Percentiles rank a stretch among this genome's conserved stretches.
These are phyloP conservation scores for Heliamphora exappendiculata DNA, from an alignment of 148 eudicot genomes.

Conservation along the genomic window DNA sequence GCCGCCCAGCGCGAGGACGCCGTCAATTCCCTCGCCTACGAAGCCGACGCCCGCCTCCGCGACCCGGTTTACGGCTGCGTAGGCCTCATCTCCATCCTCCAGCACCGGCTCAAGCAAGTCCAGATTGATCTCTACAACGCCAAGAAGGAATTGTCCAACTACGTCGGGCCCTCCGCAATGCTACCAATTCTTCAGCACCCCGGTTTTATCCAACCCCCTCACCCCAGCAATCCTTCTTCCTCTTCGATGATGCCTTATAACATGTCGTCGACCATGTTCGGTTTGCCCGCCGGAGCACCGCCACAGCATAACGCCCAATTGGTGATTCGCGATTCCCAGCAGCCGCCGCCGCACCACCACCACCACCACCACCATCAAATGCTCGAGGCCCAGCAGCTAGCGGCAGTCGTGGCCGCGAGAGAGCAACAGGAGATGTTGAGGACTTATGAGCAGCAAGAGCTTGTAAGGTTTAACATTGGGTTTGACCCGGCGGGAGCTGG, in stretches of 20 bases:
- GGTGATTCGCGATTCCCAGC: constrained; percentile 29
- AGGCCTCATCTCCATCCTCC: constrained; percentile 60
- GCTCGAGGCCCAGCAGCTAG: constrained; percentile 51
- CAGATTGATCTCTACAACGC: constrained; percentile 42
- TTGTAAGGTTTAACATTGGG: constrained; percentile 31
- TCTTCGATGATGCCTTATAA: constrained; percentile 26
- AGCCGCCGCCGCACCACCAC: constrained; percentile 28
- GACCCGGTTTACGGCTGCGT: constrained; percentile 91
- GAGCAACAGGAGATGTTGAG: constrained; percentile 55
- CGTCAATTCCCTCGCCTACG: constrained; percentile 67
- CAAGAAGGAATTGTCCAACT: constrained; percentile 51
- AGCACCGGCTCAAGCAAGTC: constrained; percentile 51
- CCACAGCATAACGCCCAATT: constrained; percentile 19
- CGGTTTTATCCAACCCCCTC: constrained; percentile 20
- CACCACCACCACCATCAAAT: constrained; percentile 24
- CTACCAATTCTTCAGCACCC: constrained; percentile 34
- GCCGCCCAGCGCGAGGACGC: constrained; percentile 62
- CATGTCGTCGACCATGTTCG: constrained; percentile 31
- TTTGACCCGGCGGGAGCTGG: constrained; percentile 28
- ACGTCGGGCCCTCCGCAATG: constrained; percentile 58
- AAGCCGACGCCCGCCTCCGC: constrained; percentile 57
- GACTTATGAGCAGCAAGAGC: constrained; percentile 38
- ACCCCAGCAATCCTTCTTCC: constrained; percentile 17
- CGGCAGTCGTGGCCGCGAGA: constrained; percentile 32
- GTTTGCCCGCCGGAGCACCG: no score